Evolutionary conservation across 2,329 filamentous ascomycete genomes (phyloP).

Genomic region (Colletotrichum somersetense): DNA sequence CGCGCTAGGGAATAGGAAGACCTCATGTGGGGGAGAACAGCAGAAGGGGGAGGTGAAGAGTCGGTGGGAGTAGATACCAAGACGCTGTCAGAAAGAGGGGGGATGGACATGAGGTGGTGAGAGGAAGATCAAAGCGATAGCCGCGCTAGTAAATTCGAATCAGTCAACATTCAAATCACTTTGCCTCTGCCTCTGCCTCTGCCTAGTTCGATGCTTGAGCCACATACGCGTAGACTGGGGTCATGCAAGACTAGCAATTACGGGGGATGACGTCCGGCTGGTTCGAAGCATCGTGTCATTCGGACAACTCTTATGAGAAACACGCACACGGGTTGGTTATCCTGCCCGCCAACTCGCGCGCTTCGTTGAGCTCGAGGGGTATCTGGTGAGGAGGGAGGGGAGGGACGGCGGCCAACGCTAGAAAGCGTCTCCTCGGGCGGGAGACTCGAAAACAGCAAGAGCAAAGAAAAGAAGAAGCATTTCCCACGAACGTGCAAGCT

Average conservation of each 20-base stretch:
- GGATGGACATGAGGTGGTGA: conserved; percentile 37
- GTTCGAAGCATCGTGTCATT: not conserved
- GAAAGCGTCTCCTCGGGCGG: not conserved
- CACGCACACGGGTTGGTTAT: not conserved
- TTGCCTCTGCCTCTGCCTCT: not conserved
- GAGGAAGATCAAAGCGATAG: conserved; percentile 35
- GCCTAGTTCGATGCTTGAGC: not conserved
- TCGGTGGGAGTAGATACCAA: conserved; percentile 6
- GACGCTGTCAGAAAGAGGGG: not conserved
- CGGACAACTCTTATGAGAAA: not conserved
- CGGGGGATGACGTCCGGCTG: not conserved
- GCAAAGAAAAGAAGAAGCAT: not conserved
- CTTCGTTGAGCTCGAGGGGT: too few relatives aligned
- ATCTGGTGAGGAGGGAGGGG: not conserved
- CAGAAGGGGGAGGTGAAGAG: not conserved
- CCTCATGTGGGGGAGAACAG: conserved; percentile 22
- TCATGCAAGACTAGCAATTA: not conserved
- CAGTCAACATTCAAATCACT: conserved; percentile 16
- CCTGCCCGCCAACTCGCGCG: not conserved
- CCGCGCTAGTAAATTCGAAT: conserved; percentile 31
- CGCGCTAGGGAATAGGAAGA: conserved; percentile 5
- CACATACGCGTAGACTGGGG: not conserved
- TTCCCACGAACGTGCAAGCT: not conserved
- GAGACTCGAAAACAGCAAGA: not conserved
- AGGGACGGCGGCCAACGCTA: not conserved